Evolutionary conservation across 345 rosid genomes (phyloP), one percentile per base, ranked within the genome.

Genomic region (Balakata baccata): DNA sequence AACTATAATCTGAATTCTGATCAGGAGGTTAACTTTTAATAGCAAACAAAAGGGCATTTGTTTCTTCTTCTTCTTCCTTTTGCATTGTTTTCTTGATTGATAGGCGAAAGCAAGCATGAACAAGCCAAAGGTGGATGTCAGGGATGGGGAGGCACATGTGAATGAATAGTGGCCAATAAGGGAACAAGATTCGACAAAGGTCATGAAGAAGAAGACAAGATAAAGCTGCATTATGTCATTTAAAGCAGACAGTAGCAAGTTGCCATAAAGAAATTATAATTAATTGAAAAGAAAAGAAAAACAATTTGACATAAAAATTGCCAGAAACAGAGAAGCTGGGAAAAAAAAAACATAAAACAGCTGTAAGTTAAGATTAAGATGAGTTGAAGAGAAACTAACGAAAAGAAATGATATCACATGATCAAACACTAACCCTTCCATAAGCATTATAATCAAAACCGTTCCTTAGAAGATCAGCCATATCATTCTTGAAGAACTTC

Each of bases 391-490:
- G 20, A 22, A 54, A 54, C 23, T n/a, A 9, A 17, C 22, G 4
- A 29, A 29, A 29, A 29, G 34, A 29, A 29, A 29, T 29, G 2
- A 29, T 1, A 2, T 29, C 34, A n/a, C 25, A 54, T 54, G 29
- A n/a, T 54, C 6, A 43, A 29, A 29, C 34, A 29, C 60, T 60
- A 69, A 96, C 99, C 96, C 96, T 89, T 76, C 89, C 86, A 71
- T 85, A 89, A 7, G 99, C 99, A 79, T 88, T 89, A 76, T 81
- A 74, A 78, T 90, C 90, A 72, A 84, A 84, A 68, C 73, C 86
- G 46, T 66, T 85, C 72, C 65, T 81, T 73, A 96, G 90, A 73
- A 96, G 99, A 63, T 91, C 96, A 22, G 85, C 96, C 61, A 93
- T 75, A 83, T 93, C 99, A n/a, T 84, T 90, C 85, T 81, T 91